phyloP scores from a whole-genome alignment of 305 asterid species.

The Fraxinus dipetala region DNA sequence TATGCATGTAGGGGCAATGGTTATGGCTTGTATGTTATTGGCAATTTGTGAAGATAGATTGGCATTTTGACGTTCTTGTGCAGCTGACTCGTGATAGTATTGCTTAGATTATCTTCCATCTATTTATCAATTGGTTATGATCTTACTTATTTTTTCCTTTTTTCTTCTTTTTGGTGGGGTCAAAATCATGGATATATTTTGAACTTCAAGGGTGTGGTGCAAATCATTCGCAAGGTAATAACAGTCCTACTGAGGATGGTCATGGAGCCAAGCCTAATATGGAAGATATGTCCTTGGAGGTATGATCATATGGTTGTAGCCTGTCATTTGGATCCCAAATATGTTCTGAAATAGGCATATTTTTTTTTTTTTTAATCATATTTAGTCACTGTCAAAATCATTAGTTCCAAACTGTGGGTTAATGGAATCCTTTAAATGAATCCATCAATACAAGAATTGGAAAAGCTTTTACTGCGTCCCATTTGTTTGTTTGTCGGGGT shows the following conservation, averaged over 20 bases:
- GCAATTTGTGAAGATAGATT: constrained; percentile 16
- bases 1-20: constrained; percentile 21
- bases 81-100: not conserved
- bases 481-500: not conserved
- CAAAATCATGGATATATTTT: constrained; percentile 24
- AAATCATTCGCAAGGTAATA: constrained; percentile 40
- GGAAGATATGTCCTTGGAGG: constrained; percentile 57
- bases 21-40: constrained; percentile 14
- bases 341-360: not conserved
- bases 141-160: not conserved
- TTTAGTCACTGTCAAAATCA: not conserved
- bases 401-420: not conserved
- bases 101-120: not conserved
- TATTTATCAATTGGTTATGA: not conserved
- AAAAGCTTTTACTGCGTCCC: not conserved
- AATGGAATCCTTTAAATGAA: not conserved
- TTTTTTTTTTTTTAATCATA: not conserved
- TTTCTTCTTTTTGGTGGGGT: not conserved
- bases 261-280: constrained; percentile 45
- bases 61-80: constrained; percentile 2
- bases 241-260: constrained; percentile 43
- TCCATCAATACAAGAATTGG: not conserved
- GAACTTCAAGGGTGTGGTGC: constrained; percentile 44
- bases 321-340: constrained; percentile 9
- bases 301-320: constrained; percentile 28